Evolutionary conservation across 2,329 filamentous ascomycete species (phyloP).

Genomic region (Pestalotiopsis fici): DNA sequence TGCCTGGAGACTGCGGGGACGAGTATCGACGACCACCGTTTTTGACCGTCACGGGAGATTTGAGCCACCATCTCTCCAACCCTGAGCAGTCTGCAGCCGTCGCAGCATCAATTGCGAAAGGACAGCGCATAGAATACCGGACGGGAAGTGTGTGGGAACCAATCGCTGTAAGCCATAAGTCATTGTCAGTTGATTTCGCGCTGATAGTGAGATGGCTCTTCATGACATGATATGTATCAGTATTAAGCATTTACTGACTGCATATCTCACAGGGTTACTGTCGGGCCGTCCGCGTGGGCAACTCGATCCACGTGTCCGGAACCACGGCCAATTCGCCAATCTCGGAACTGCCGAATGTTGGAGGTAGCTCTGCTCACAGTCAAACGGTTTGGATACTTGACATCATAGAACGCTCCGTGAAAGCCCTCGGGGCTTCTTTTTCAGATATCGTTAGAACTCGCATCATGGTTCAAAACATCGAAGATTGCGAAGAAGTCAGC

Average conservation of each 20-base stretch:
- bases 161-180: slow-evolving; percentile 21
- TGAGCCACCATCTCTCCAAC: slow-evolving; percentile 27
- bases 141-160: slow-evolving; percentile 31
- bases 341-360: slow-evolving; percentile 16
- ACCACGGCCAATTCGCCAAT: slow-evolving; percentile 30
- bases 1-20: slow-evolving; percentile 33
- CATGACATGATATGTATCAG: no score
- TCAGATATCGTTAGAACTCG: slow-evolving; percentile 27
- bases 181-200: not conserved
- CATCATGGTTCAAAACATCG: slow-evolving; percentile 22
- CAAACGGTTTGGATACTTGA: slow-evolving; percentile 29
- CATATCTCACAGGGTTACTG: slow-evolving; percentile 23
- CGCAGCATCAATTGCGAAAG: slow-evolving; percentile 16
- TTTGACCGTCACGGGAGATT: slow-evolving; percentile 30
- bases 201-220: not conserved
- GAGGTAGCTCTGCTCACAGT: slow-evolving; percentile 20
- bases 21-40: slow-evolving; percentile 32
- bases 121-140: slow-evolving; percentile 26
- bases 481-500: slow-evolving; percentile 26
- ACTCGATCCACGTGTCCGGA: slow-evolving; percentile 28
- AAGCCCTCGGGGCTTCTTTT: slow-evolving; percentile 24
- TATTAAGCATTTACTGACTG: not conserved
- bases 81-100: slow-evolving; percentile 10
- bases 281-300: slow-evolving; percentile 26
- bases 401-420: slow-evolving; percentile 25